Percentiles rank a stretch among this genome's conserved stretches.
phyloP scores from a whole-genome alignment of 257 asterid genomes.

The Solanum phureja region DNA sequence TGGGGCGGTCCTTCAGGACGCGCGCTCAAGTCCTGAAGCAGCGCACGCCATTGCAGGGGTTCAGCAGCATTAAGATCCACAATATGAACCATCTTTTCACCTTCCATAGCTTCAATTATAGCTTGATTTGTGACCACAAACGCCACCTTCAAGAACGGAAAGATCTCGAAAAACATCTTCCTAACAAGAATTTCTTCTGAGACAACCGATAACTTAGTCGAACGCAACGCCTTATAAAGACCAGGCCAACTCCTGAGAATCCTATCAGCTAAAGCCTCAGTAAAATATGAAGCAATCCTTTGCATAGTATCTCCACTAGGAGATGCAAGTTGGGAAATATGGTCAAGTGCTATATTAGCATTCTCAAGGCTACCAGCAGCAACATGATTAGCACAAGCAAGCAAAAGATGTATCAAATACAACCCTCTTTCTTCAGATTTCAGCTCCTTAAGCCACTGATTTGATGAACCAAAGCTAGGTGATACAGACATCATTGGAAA shows the following conservation, averaged over 20 bases:
- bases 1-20: constrained; percentile 99
- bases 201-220: constrained; percentile 32
- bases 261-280: constrained; percentile 81
- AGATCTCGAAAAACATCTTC: constrained; percentile 67
- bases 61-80: constrained; percentile 64
- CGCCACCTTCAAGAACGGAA: constrained; percentile 77
- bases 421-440: constrained; percentile 91
- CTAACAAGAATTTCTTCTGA: constrained; percentile 60
- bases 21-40: constrained; percentile 83
- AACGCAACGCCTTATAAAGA: constrained; percentile 56
- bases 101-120: constrained; percentile 91
- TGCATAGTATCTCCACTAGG: constrained; percentile 93
- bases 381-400: constrained; percentile 81
- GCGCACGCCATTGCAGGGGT: constrained; percentile 79
- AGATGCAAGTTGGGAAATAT: constrained; percentile 76
- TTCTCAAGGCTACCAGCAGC: constrained; percentile 63
- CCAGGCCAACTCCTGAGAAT: constrained; percentile 81
- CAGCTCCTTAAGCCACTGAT: constrained; percentile 73
- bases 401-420: constrained; percentile 64
- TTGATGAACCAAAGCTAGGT: constrained; percentile 50
- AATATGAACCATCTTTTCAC: constrained; percentile 88
- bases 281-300: constrained; percentile 73
- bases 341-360: constrained; percentile 85
- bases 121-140: constrained; percentile 74
- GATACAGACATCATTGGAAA: constrained; percentile 49